phyloP scores from a whole-genome alignment of 192 early-diverging fungal genomes.

The Linnemannia elongata region DNA sequence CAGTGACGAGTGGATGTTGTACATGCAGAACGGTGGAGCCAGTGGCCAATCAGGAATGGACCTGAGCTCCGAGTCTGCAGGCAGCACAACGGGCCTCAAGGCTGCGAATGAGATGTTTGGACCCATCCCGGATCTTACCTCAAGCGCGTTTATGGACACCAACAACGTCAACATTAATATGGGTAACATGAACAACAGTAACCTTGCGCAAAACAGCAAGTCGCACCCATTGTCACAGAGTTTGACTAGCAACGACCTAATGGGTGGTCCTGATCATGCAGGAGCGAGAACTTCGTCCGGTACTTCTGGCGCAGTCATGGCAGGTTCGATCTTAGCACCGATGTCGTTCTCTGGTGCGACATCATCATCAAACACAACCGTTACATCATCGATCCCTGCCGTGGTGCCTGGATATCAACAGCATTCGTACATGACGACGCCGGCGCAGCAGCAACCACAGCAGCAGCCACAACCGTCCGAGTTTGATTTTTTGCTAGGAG shows the following conservation, averaged over 20 bases:
- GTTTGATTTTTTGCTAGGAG: slow-evolving; percentile 15
- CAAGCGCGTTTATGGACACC: background rate
- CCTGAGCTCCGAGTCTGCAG: background rate
- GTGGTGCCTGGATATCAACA: background rate
- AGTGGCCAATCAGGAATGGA: background rate
- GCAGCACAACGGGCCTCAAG: background rate
- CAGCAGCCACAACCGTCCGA: slow-evolving; percentile 17
- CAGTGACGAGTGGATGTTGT: slow-evolving; percentile 48
- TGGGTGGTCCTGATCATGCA: background rate
- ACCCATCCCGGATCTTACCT: background rate
- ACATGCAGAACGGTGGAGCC: slow-evolving; percentile 45
- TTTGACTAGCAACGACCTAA: slow-evolving; percentile 28
- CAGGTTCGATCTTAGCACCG: background rate
- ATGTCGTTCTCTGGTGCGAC: background rate
- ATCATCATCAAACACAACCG: background rate
- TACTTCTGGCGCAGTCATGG: background rate
- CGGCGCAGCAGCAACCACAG: slow-evolving; percentile 4
- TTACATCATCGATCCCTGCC: background rate
- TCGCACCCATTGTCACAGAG: slow-evolving; percentile 38
- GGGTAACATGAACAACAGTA: background rate
- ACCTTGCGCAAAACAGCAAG: background rate
- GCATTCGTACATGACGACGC: background rate
- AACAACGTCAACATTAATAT: background rate
- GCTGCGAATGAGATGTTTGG: background rate
- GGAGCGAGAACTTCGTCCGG: background rate